Percentiles rank a stretch among this genome's conserved stretches.
Conservation (phyloP, 305 asterid genomes). For the Fraxinus albicans region DNA sequence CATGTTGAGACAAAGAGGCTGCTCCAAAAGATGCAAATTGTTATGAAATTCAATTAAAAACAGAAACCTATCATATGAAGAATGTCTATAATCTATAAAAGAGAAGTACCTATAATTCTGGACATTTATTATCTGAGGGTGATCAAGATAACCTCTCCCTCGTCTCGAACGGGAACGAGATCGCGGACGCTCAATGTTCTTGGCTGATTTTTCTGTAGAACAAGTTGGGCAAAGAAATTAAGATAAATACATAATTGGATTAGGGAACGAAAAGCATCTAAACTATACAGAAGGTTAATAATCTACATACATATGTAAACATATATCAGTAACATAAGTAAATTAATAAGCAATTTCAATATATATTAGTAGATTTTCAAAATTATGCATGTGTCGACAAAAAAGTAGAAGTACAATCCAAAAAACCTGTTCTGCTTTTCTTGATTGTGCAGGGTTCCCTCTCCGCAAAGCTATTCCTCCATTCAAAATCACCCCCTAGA, state of each 20-base stretch:
- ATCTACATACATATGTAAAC: not conserved
- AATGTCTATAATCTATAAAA: not conserved
- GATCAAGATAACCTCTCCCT: conserved; percentile 81
- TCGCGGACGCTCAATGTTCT: conserved; percentile 60
- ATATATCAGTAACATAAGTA: not conserved
- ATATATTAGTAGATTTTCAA: not conserved
- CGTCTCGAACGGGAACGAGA: conserved; percentile 65
- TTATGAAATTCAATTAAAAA: conserved; percentile 9
- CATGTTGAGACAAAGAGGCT: conserved; percentile 88
- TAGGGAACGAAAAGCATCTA: not conserved
- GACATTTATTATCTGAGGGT: conserved; percentile 90
- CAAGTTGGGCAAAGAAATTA: conserved; percentile 1
- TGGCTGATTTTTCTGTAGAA: conserved; percentile 69
- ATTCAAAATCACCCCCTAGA: conserved; percentile 67
- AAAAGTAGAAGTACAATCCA: conserved; percentile 9
- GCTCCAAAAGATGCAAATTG: conserved; percentile 20
- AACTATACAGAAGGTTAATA: not conserved
- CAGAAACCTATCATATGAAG: not conserved
- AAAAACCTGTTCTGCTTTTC: conserved; percentile 80
- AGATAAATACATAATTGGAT: conserved; percentile 5
- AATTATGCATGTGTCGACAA: not conserved
- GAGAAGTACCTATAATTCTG: conserved; percentile 79
- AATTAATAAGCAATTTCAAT: not conserved
- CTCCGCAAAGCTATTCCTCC: conserved; percentile 86
- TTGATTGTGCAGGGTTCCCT: conserved; percentile 72